Evolutionary conservation across 345 rosid species (phyloP).

Genomic region (Sonneratia alba): DNA sequence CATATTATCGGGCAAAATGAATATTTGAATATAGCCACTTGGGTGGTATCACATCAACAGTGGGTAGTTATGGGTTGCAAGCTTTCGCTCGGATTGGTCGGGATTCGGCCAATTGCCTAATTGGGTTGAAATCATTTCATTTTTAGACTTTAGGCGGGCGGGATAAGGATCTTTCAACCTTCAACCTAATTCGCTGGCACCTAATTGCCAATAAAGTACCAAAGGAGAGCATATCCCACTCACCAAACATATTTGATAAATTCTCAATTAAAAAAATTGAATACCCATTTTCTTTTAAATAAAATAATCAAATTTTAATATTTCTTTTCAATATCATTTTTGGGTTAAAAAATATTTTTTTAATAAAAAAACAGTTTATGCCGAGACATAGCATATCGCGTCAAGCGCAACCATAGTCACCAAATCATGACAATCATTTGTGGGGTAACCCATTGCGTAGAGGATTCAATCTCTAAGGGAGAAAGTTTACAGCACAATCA

Average conservation of each 20-base stretch:
- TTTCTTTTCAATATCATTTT: no score
- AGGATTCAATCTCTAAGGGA: no score
- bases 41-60: background rate
- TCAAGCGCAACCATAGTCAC: background rate
- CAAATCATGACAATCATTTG: background rate
- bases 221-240: no score
- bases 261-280: no score
- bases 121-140: background rate
- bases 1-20: background rate
- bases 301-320: no score
- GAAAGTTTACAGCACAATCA: no score
- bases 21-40: background rate
- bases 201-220: no score
- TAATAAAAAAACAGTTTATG: no score
- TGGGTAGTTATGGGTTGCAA: background rate
- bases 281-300: no score
- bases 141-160: background rate
- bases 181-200: background rate
- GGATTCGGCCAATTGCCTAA: background rate
- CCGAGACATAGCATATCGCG: background rate
- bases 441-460: background rate
- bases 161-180: conserved; percentile 5
- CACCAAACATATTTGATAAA: no score
- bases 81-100: background rate
- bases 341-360: no score